Evolutionary conservation across 257 asterid genomes (phyloP), one percentile per base, ranked within the genome.

Genomic region (Nicotiana attenuata): DNA sequence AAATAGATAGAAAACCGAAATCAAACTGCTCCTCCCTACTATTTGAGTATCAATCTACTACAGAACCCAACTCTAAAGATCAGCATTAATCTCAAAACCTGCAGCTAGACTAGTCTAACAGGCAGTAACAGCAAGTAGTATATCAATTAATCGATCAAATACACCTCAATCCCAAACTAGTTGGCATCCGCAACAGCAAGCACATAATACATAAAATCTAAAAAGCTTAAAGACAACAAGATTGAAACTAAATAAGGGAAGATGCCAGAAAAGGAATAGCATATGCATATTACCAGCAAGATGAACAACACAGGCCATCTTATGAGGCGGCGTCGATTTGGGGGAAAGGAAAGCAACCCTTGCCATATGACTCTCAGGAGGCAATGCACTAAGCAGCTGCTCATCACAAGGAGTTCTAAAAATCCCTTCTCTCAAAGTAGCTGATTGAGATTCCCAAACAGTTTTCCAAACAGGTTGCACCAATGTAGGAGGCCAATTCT

Each of bases 301-400:
- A 87, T 94, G 99, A 88, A 96, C 94, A 82, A 96, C 99, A 88
- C 99, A 96, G 33, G 99, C 90, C 93, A 90, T 87, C 82, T 86
- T 92, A 9, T 92, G 90, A 0, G 97, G 89, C 13, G 89, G 87
- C 52, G 81, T 89, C 56, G 6, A 89, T 80, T 90, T 96, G 1
- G 99, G 98, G 6, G 91, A 69, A 80, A 96, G 99, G 78, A 94
- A 96, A 73, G 97, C 93, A 82, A 96, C 97, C 73, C 99, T 89
- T 10, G 97, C 98, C 22, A 80, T 91, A 83, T 89, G 98, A 84
- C 97, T 80, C 90, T 96, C 99, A 28, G 92, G 93, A 38, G 99
- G 99, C 93, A 96, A 91, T 61, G 98, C 98, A 89, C 87, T 77
- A 82, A 92, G 88, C 87, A 96, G 94, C 80, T 82, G 90, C 50